Evolutionary conservation across 164 flowering plant genomes (phyloP), one percentile per base, ranked within the genome.

Genomic region (Paratinospora sagittata): DNA sequence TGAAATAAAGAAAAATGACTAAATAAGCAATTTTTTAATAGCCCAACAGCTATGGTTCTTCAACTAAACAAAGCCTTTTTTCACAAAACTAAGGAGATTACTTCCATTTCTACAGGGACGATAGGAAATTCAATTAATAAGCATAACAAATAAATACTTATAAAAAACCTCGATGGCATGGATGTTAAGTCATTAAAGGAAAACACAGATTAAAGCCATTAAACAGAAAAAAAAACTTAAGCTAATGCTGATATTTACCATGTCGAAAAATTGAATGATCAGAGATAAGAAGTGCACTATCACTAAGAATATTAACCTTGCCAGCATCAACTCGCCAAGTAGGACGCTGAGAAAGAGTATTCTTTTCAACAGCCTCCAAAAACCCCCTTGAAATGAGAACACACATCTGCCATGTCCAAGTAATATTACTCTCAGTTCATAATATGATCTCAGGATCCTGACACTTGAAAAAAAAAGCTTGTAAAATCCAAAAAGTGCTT

Each of bases 291-390:
- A 91, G 90, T 52, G 83, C 93, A 68, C 85, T 84, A 76, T 89
- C 87, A 77, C 85, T 76, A 57, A 67, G 65, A 24, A 75, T 76
- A 74, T 88, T 82, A 75, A 92, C 79, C 74, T 75, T 80, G 47
- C 95, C 84, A 72, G 91, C 92, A 78, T 86, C 82, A 79, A 92
- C 84, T 69, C 97, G 82, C 91, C 86, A 88, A 79, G 82, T 77
- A 81, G 98, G 98, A 41, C 97, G 92, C 69, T 82, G 81, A 70
- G 66, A 67, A 60, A 60, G 81, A 43, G 82, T 80, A 72, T 86
- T 85, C 72, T 78, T 79, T 74, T 84, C 93, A 70, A 89, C 82
- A 16, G 83, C 82, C 72, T 88, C 95, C 63, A 94, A 78, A 76
- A 94, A 94, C 63, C 83, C 88, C 80, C 76, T 84, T 36, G 93